These are phyloP conservation scores for Diutina mesorugosa DNA, from an alignment of 1,139 yeast genomes.

Conservation along the genomic window DNA sequence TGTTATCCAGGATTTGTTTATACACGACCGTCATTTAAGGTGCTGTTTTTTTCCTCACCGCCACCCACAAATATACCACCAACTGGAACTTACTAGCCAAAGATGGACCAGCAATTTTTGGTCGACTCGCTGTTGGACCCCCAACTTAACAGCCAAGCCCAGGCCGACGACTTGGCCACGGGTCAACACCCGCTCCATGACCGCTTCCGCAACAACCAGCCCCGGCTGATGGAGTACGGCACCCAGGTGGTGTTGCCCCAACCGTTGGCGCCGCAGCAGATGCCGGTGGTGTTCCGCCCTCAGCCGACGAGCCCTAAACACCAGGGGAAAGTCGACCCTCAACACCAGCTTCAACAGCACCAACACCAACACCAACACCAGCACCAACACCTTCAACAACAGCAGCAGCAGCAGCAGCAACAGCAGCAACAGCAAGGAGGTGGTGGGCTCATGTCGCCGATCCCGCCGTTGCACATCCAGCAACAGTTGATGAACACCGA, in stretches of 20 bases:
- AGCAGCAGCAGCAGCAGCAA: background rate
- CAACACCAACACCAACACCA: conserved; percentile 4
- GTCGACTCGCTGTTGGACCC: conserved; percentile 17
- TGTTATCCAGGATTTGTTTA: background rate
- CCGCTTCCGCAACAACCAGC: conserved; percentile 1
- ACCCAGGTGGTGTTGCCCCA: conserved; percentile 1
- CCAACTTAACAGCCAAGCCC: conserved; percentile 8
- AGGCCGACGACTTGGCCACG: background rate
- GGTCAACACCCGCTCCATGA: conserved; percentile 1
- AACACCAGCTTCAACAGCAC: conserved; percentile 6
- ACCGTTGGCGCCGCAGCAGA: background rate
- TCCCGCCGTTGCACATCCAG: conserved; percentile 34
- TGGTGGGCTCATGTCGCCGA: conserved; percentile 24
- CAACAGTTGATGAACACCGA: conserved; percentile 21
- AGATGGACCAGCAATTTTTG: conserved; percentile 24
- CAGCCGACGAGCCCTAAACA: conserved; percentile 10
- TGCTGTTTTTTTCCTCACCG: background rate
- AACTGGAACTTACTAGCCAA: background rate
- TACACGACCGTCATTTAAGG: background rate
- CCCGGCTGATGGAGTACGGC: conserved; percentile 1
- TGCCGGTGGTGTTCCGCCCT: conserved; percentile 4
- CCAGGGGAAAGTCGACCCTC: conserved; percentile 5
- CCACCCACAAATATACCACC: conserved; percentile 5
- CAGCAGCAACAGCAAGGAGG: conserved; percentile 5
- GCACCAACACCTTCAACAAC: conserved; percentile 5